Percentiles rank a stretch among this genome's conserved stretches.
phyloP scores from a whole-genome alignment of 2,329 filamentous ascomycete species.

The Lasiodiplodia gonubiensis region DNA sequence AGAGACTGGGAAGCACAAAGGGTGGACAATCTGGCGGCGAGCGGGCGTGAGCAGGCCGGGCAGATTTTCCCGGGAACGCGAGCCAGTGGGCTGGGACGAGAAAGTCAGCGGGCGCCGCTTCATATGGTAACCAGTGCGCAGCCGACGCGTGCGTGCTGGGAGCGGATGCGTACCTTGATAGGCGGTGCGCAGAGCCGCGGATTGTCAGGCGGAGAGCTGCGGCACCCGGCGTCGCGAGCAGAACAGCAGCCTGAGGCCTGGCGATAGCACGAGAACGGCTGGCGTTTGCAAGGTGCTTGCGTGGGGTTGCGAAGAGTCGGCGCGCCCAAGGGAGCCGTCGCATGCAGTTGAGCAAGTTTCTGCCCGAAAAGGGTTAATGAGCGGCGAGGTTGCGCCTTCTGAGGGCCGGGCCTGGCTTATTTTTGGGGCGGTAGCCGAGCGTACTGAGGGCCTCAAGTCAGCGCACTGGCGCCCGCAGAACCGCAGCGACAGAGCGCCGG shows the following conservation, averaged over 20 bases:
- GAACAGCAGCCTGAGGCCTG: slow-evolving; percentile 1
- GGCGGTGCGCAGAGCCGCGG: slow-evolving; percentile 14
- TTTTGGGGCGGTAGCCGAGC: slow-evolving; percentile 10
- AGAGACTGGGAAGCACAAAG: slow-evolving; percentile 16
- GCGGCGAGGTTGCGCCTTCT: slow-evolving; percentile 21
- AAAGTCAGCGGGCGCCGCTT: slow-evolving; percentile 17
- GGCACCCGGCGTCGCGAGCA: slow-evolving; percentile 12
- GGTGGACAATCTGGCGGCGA: slow-evolving; percentile 10
- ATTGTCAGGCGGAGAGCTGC: background rate
- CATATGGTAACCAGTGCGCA: slow-evolving; percentile 2
- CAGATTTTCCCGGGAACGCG: slow-evolving; percentile 21
- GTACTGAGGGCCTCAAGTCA: slow-evolving; percentile 19
- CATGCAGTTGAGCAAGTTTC: slow-evolving; percentile 30
- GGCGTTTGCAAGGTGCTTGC: slow-evolving; percentile 21
- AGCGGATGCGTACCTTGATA: slow-evolving; percentile 22
- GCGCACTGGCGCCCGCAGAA: slow-evolving; percentile 13
- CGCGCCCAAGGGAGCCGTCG: slow-evolving; percentile 19
- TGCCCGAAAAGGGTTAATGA: slow-evolving; percentile 19
- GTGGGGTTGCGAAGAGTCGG: slow-evolving; percentile 25
- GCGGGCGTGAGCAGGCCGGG: slow-evolving; percentile 20
- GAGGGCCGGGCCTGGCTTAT: slow-evolving; percentile 19
- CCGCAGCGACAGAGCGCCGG: background rate
- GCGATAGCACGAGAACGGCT: slow-evolving; percentile 15
- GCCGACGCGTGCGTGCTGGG: slow-evolving; percentile 5
- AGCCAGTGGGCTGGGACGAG: slow-evolving; percentile 20